phyloP scores from a whole-genome alignment of 148 eudicot species.

The Pharnaceum exiguum region DNA sequence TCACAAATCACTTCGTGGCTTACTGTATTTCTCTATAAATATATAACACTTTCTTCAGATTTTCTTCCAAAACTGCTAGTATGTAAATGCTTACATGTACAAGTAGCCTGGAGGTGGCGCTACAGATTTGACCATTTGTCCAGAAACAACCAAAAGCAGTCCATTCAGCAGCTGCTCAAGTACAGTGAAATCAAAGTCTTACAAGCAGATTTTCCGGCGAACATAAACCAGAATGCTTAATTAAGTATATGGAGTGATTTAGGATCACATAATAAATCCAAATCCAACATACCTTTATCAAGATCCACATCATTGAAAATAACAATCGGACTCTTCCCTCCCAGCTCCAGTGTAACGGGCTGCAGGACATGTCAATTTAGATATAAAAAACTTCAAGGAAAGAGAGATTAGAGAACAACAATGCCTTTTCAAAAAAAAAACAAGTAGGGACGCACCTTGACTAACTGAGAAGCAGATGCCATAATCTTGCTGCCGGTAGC shows the following conservation, averaged over 20 bases:
- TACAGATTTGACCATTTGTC: slow-evolving; percentile 99
- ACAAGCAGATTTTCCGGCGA: too few relatives aligned
- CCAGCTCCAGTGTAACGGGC: slow-evolving; percentile 97
- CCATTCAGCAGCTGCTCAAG: slow-evolving; percentile 91
- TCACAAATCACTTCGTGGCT: neutral
- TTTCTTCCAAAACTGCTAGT: neutral
- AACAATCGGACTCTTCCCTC: slow-evolving; percentile 96
- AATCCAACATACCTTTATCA: slow-evolving; percentile 67
- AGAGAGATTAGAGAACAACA: neutral
- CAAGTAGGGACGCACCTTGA: slow-evolving; percentile 47
- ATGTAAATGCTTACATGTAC: slow-evolving; percentile 59
- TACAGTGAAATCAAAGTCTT: neutral
- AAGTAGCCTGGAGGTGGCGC: slow-evolving; percentile 93
- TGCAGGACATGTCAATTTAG: slow-evolving; percentile 32
- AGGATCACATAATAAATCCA: too few relatives aligned
- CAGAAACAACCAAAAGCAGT: slow-evolving; percentile 91
- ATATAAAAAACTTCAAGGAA: neutral
- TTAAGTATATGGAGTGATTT: too few relatives aligned
- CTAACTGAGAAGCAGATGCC: slow-evolving; percentile 85
- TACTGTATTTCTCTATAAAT: too few relatives aligned
- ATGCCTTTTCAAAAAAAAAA: neutral
- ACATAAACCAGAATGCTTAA: too few relatives aligned
- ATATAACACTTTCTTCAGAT: neutral
- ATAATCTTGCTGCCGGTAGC: slow-evolving; percentile 93
- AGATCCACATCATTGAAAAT: slow-evolving; percentile 96